Conservation (phyloP, 2,329 filamentous ascomycete genomes). For the Colletotrichum tofieldiae region DNA sequence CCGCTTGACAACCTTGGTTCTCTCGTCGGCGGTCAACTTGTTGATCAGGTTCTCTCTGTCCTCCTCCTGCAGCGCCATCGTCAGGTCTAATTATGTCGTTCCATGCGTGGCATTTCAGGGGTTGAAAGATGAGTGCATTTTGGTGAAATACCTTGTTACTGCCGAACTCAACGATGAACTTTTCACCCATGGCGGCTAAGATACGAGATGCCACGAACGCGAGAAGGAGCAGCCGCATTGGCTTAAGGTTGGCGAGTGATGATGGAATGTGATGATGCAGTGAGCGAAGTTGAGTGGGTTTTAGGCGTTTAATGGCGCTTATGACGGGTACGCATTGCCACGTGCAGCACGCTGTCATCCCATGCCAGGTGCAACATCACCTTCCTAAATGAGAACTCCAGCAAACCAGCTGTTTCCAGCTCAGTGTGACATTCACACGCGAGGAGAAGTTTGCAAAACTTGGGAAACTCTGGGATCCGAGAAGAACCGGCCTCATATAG, state of each 20-base stretch:
- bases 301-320: not conserved
- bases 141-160: slow-evolving; percentile 23
- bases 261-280: not conserved
- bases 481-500: not conserved
- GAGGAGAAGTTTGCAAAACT: not conserved
- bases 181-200: slow-evolving; percentile 29
- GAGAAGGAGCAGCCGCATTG: not conserved
- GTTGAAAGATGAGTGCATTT: no score
- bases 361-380: not conserved
- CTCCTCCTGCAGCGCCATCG: slow-evolving; percentile 14
- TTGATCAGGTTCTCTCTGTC: slow-evolving; percentile 29
- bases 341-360: not conserved
- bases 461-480: not conserved
- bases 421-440: not conserved
- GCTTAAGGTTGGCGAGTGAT: not conserved
- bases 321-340: not conserved
- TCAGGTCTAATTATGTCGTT: not conserved
- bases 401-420: not conserved
- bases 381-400: not conserved
- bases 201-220: not conserved
- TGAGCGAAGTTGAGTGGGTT: not conserved
- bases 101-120: no score
- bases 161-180: slow-evolving; percentile 41
- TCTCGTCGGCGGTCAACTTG: slow-evolving; percentile 25
- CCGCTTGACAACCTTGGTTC: slow-evolving; percentile 31